Base-by-base conservation (phyloP, 768 basidiomycete species). In the Hygrocybe coccinea region DNA sequence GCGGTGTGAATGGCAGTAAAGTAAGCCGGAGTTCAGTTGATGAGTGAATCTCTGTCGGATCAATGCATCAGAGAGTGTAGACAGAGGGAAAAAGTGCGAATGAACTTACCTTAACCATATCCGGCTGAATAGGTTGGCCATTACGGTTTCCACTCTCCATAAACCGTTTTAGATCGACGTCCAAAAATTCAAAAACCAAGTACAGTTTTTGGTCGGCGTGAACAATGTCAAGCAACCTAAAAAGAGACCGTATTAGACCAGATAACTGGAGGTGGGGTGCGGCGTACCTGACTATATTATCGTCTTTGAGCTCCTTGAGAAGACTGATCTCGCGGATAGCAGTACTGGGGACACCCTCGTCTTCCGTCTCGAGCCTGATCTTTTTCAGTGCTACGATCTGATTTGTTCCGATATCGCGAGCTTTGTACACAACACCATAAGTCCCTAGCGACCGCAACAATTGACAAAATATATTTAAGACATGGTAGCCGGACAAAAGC, bases 391-490 rank as follows among this genome's bases (percentile, higher is more conserved):
- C 97, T 50, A 99, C 97, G 62, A 97, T 85, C 62, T 84, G 73
- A 68, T 88, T 88, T 8, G 81, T 87, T 45, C 73, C 79, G 59
- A 83, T 73, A 68, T 98, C 95, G 61, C 85, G 82, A 38, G 95
- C 95, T 72, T 97, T 97, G 81, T 98, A 98, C 19, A 98, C 95
- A 51, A 98, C 95, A 55, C 95, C 95, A 62, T 98, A 98, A 22
- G 95, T 97, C 62, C 95, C 95, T 98, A 54, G 58, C 24, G 50
- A 50, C 55, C 45, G 51, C 29, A 29, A 29, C 3, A 41, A 22
- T 50, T 53, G 54, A 59, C 44, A 54, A 54, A 34, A 41, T 24
- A 45, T 58, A 52, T 56, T 41, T 65, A 50, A 52, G 54, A 57
- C 6, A 38, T 52, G 50, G 39, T 44, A 34, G 17, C 34, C 12